A percentile compares a stretch with the other conserved stretches of the same genome.
Evolutionary conservation across 768 basidiomycete genomes (phyloP).

Genomic region (Lentinus brumalis): DNA sequence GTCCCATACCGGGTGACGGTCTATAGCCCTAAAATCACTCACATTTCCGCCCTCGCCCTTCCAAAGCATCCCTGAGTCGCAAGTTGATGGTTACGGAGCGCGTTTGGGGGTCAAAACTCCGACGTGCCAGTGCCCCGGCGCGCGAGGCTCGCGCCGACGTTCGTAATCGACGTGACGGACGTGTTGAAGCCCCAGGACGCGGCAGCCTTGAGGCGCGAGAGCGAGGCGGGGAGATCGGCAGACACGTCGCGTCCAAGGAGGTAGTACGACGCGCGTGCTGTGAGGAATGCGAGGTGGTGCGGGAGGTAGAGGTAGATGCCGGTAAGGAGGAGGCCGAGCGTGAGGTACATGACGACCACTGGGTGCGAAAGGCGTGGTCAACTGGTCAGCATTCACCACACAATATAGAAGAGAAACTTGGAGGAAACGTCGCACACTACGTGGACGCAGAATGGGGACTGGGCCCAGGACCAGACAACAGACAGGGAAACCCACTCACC

Average conservation of each 20-base stretch:
- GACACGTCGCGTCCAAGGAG: slow-evolving; percentile 52
- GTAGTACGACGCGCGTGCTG: slow-evolving; percentile 60
- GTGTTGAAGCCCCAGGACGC: slow-evolving; percentile 7
- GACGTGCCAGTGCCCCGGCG: neutral
- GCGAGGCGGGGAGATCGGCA: neutral
- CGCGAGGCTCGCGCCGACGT: neutral
- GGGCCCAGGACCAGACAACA: neutral
- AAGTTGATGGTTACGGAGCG: too few relatives aligned
- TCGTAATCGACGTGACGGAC: neutral
- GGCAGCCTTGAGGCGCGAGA: slow-evolving; percentile 9
- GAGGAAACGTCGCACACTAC: neutral
- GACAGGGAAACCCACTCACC: slow-evolving; percentile 39
- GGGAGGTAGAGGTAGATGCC: slow-evolving; percentile 62
- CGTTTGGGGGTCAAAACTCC: neutral
- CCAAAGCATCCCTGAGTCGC: too few relatives aligned
- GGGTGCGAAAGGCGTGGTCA: neutral
- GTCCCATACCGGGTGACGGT: too few relatives aligned
- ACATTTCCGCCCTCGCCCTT: too few relatives aligned
- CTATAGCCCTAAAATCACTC: too few relatives aligned
- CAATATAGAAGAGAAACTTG: neutral
- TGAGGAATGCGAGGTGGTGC: slow-evolving; percentile 53
- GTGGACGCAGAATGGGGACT: too few relatives aligned
- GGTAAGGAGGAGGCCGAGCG: slow-evolving; percentile 48
- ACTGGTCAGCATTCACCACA: neutral
- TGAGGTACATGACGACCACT: slow-evolving; percentile 45